Evolutionary conservation across 1,139 yeast genomes (phyloP), one percentile per base, ranked within the genome.

Genomic region (Tardiomyces blankii): DNA sequence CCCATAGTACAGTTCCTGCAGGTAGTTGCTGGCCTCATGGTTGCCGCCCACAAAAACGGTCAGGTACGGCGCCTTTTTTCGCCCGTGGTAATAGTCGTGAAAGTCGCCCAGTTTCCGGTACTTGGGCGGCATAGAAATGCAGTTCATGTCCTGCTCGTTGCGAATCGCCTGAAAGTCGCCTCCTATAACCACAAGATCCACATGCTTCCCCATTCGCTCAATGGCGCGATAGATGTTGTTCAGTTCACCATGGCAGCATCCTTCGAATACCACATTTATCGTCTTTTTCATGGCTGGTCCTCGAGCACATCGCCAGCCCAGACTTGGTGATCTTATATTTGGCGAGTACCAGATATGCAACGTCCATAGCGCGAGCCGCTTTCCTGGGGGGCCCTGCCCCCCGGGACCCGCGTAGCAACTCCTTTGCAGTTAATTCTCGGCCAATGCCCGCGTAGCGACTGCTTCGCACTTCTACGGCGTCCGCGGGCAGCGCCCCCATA

Each of bases 1-100:
- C 11, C 99, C 99, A 59, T 74, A 77, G 51, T 77, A 78, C 49
- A 89, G 65, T 55, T 85, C 89, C 54, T 77, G 73, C 52, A 91
- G 59, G 61, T 84, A 86, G 50, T 80, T 77, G 48, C 93, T 83
- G 8, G 93, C 80, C 60, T 91, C 99, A 58, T 91, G 99, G 64
- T 91, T 91, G 0, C 99, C 99, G 2, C 98, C 98, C 42, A 93
- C 77, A 54, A 91, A 82, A 0, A 91, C 55, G 0, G 98, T 91
- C 40, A 79, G 64, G 2, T 82, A 72, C 0, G 96, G 95, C 0
- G 96, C 96, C 30, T 48, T 62, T 43, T 65, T 67, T 14, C 54
- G 52, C 0, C 93, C 91, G 1, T 62, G 61, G 56, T 85, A 87
- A 62, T 89, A 91, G 25, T 74, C 66, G 46, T 75, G 78, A 61